A percentile compares a stretch with the other conserved stretches of the same genome.
Evolutionary conservation across 1,284 basidiomycete species (phyloP).

Genomic region (Sporisorium scitamineum): DNA sequence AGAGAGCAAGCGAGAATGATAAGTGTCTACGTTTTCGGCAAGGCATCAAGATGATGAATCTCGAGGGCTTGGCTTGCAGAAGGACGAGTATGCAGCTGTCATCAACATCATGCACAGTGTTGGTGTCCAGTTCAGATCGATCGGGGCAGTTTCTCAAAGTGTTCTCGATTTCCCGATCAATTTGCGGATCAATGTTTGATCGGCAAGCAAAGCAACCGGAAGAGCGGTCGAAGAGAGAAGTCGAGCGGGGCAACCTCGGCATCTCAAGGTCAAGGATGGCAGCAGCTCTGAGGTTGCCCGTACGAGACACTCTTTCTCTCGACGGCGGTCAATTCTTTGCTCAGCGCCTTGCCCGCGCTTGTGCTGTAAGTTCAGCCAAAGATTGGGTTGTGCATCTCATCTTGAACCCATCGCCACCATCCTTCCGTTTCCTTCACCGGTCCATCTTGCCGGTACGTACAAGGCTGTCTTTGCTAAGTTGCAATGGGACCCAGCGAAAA

Average conservation of each 20-base stretch:
- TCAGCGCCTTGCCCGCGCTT: constrained; percentile 10
- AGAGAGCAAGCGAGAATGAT: background rate
- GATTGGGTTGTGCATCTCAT: background rate
- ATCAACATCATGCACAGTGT: constrained; percentile 9
- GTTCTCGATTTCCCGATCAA: background rate
- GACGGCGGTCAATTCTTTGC: background rate
- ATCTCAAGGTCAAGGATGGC: too few species aligned
- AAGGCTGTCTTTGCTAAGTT: background rate
- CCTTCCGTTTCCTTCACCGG: background rate
- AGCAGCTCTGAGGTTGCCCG: too few species aligned
- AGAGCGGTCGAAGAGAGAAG: constrained; percentile 35
- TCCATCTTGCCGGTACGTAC: background rate
- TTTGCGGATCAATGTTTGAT: constrained; percentile 4
- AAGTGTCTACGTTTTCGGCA: background rate
- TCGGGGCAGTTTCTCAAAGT: background rate
- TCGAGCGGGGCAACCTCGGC: too few species aligned
- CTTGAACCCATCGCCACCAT: constrained; percentile 2
- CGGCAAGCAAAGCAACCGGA: constrained; percentile 11
- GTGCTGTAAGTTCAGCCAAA: background rate
- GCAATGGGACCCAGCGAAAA: too few species aligned
- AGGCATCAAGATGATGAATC: background rate
- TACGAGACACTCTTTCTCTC: constrained; percentile 4
- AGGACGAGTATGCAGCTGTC: background rate
- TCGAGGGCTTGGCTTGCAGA: background rate
- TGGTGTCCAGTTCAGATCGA: background rate